These are phyloP conservation scores for Elongisporangium prolatum DNA, from an alignment of 352 stramenopile genomes.

Conservation along the genomic window DNA sequence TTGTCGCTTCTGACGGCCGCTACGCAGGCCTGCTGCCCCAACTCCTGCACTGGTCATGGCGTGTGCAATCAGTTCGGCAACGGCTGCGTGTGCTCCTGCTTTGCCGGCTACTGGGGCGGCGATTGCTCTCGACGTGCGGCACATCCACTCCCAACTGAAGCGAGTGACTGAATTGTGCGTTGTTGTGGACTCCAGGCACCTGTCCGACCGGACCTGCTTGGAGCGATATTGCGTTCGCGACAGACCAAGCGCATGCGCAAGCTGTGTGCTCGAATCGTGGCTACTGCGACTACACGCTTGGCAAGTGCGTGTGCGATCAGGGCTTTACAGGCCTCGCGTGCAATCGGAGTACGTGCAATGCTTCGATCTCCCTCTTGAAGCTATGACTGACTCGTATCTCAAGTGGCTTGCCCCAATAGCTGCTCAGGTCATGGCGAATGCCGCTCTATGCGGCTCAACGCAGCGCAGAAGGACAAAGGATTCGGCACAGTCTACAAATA, in stretches of 20 bases:
- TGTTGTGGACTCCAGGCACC: slow-evolving; percentile 20
- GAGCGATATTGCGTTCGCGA: slow-evolving; percentile 51
- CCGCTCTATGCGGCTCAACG: slow-evolving; percentile 61
- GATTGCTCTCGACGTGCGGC: slow-evolving; percentile 86
- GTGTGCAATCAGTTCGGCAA: slow-evolving; percentile 59
- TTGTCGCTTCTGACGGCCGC: slow-evolving; percentile 2
- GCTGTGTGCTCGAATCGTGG: slow-evolving; percentile 63
- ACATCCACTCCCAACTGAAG: no score
- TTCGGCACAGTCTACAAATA: slow-evolving; percentile 42
- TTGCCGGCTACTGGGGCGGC: slow-evolving; percentile 79
- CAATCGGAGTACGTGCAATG: slow-evolving; percentile 49
- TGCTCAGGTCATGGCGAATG: slow-evolving; percentile 69
- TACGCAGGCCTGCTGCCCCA: slow-evolving; percentile 45
- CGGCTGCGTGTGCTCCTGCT: slow-evolving; percentile 77
- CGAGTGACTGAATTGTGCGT: background rate
- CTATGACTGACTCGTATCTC: background rate
- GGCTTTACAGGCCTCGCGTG: slow-evolving; percentile 76
- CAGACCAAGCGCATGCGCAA: slow-evolving; percentile 46
- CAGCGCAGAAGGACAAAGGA: slow-evolving; percentile 55
- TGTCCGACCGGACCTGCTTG: slow-evolving; percentile 54
- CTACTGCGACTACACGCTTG: slow-evolving; percentile 51
- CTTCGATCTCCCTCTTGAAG: no score
- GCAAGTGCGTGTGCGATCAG: slow-evolving; percentile 69
- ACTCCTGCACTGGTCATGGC: slow-evolving; percentile 52
- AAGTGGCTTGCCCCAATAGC: slow-evolving; percentile 63